A percentile compares a stretch with the other conserved stretches of the same genome.
These are phyloP conservation scores for Cucumis hystrix DNA, from an alignment of 306 rosid species.

Conservation along the genomic window DNA sequence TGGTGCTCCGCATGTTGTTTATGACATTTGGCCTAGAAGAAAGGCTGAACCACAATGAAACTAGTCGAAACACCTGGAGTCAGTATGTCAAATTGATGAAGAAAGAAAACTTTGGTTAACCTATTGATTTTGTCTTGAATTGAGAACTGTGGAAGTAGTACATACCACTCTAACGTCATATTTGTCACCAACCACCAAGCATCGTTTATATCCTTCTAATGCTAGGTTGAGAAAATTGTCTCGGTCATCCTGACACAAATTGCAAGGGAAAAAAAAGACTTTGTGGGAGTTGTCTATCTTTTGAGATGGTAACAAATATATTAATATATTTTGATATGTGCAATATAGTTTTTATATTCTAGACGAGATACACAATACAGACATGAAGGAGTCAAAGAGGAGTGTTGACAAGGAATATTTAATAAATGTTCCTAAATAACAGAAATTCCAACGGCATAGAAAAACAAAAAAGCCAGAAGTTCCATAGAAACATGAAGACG, in stretches of 20 bases:
- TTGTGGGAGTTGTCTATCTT: background rate
- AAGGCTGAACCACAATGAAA: constrained; percentile 84
- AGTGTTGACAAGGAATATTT: no score
- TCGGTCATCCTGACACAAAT: constrained; percentile 60
- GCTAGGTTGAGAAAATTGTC: constrained; percentile 81
- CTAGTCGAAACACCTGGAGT: constrained; percentile 76
- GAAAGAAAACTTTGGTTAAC: constrained; percentile 3
- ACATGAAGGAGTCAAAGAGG: no score
- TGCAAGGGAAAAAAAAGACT: background rate
- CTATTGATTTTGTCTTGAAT: background rate
- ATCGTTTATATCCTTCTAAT: constrained; percentile 71
- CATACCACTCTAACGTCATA: constrained; percentile 95
- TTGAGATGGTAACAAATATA: no score
- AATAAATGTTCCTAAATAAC: no score
- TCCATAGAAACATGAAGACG: background rate
- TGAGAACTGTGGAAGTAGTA: constrained; percentile 12
- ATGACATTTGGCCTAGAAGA: constrained; percentile 49
- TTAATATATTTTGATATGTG: no score
- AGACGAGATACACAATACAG: no score
- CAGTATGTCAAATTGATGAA: constrained; percentile 12
- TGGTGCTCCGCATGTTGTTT: constrained; percentile 58
- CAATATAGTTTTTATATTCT: no score
- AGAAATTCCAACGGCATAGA: background rate
- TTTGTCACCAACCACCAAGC: constrained; percentile 75
- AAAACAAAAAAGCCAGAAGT: background rate